phyloP scores from a whole-genome alignment of 2,329 filamentous ascomycete genomes.

The Orbilia javanica region DNA sequence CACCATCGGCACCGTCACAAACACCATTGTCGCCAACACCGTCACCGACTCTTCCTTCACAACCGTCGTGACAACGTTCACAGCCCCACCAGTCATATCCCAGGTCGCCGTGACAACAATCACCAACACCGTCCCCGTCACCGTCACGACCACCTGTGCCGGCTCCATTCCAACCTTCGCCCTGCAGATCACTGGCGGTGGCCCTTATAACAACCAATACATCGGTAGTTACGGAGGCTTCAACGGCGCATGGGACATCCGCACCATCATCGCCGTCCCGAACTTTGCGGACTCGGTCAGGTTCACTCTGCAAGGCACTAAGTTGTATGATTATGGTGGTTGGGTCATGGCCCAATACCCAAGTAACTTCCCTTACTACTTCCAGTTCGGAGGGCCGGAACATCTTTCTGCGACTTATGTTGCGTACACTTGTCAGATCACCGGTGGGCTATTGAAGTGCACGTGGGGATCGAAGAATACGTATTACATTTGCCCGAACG shows the following conservation, averaged over 20 bases:
- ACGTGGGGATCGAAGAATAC: not conserved
- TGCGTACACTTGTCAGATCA: not conserved
- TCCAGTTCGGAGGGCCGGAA: not conserved
- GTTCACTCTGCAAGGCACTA: not conserved
- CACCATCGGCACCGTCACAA: not conserved
- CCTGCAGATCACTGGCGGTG: conserved; percentile 20
- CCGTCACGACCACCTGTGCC: conserved; percentile 11
- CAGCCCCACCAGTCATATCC: not conserved
- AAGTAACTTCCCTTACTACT: not conserved
- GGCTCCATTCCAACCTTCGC: conserved; percentile 9
- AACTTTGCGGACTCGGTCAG: not conserved
- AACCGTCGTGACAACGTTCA: conserved; percentile 1
- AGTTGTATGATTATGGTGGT: not conserved
- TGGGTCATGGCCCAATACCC: not conserved
- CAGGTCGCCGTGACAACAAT: conserved; percentile 3
- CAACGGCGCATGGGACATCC: not conserved
- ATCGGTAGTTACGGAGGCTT: not conserved
- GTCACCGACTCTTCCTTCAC: not conserved
- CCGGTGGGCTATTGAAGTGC: not conserved
- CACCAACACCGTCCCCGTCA: not conserved
- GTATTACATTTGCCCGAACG: conserved; percentile 17
- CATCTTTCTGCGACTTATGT: not conserved
- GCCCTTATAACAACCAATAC: conserved; percentile 22
- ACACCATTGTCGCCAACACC: not conserved
- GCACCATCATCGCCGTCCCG: not conserved